A percentile compares a stretch with the other conserved stretches of the same genome.
Evolutionary conservation across 768 basidiomycete species (phyloP).

Genomic region (Pleurotus pulmonarius): DNA sequence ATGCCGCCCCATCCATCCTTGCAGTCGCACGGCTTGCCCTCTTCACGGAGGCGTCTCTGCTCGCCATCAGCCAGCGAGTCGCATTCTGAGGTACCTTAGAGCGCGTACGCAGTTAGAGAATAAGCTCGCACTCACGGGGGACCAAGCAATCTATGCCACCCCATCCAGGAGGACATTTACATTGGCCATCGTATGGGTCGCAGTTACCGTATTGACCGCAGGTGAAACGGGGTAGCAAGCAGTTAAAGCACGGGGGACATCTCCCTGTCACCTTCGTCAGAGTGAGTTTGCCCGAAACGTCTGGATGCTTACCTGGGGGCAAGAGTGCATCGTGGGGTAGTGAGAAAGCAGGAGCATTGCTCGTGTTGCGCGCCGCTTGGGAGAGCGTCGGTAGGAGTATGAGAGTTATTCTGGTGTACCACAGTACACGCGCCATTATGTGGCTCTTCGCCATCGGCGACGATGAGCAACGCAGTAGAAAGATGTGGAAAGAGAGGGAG

Average conservation of each 20-base stretch:
- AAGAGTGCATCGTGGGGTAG: background rate
- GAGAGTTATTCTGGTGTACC: no score
- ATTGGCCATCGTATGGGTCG: slow-evolving; percentile 90
- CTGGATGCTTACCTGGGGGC: slow-evolving; percentile 15
- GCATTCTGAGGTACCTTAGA: slow-evolving; percentile 56
- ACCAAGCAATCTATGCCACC: slow-evolving; percentile 92
- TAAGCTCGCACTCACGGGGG: slow-evolving; percentile 61
- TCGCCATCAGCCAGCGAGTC: slow-evolving; percentile 92
- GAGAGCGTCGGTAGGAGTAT: background rate
- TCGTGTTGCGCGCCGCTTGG: background rate
- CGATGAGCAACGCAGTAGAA: no score
- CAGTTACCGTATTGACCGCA: slow-evolving; percentile 94
- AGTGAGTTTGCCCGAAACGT: background rate
- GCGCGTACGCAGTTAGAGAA: background rate
- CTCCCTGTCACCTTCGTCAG: slow-evolving; percentile 32
- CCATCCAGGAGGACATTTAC: slow-evolving; percentile 97
- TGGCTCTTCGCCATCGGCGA: no score
- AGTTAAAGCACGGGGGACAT: slow-evolving; percentile 95
- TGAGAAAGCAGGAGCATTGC: background rate
- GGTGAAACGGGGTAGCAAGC: slow-evolving; percentile 83
- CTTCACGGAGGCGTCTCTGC: slow-evolving; percentile 75
- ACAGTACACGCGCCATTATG: no score
- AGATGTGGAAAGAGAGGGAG: no score
- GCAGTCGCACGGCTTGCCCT: slow-evolving; percentile 78
- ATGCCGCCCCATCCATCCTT: slow-evolving; percentile 94